phyloP scores from a whole-genome alignment of 352 stramenopile genomes.

The Globisporangium paddicum region DNA sequence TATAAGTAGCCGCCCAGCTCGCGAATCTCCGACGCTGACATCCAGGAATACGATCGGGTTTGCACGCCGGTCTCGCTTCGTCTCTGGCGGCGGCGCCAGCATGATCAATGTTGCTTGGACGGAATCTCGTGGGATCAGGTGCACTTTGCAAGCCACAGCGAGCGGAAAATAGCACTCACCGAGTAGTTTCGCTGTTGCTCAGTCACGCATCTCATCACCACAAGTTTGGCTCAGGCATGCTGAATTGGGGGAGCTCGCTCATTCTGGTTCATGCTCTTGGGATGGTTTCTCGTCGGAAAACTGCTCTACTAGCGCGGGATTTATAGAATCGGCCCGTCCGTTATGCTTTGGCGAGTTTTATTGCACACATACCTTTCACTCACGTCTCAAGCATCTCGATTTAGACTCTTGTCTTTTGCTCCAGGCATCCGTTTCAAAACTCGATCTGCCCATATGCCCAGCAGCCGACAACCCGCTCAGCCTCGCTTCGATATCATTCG shows the following conservation, averaged over 20 bases:
- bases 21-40: conserved; percentile 88
- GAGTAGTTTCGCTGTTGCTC: not conserved
- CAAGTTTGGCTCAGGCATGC: too few relatives aligned
- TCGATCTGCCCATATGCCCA: not conserved
- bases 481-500: conserved; percentile 1
- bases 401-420: not conserved
- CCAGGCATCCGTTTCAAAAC: not conserved
- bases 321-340: not conserved
- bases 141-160: not conserved
- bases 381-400: not conserved
- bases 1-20: conserved; percentile 89
- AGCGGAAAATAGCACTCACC: not conserved
- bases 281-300: not conserved
- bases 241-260: not conserved
- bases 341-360: not conserved
- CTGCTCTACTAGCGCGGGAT: too few relatives aligned
- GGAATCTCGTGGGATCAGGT: not conserved
- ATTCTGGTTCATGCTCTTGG: not conserved
- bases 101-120: not conserved
- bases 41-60: conserved; percentile 96
- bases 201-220: too few relatives aligned
- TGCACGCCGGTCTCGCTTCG: conserved; percentile 12
- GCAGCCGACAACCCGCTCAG: not conserved
- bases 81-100: not conserved
- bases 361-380: too few relatives aligned